Base-by-base conservation (phyloP, 495 filamentous ascomycete species). In the Annulohypoxylon stygium region DNA sequence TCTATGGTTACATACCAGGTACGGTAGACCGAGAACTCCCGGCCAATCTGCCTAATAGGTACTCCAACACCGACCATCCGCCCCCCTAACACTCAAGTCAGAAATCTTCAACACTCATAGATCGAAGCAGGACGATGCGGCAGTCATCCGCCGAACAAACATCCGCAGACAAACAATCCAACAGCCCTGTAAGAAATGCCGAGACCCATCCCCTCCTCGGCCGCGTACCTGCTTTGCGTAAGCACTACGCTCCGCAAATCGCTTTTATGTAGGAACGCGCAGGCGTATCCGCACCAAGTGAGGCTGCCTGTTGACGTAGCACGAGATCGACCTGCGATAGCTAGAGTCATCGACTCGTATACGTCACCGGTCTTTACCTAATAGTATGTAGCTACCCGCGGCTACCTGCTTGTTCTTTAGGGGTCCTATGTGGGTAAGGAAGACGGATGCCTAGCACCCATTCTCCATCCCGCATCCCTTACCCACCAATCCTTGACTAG, bases 221-320 rank as follows among this genome's bases (percentile, higher is more conserved):
- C 53, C 53, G 53, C 53, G 53, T 57, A 57, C 33, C 26, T 57
- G 33, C 43, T 47, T 47, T 47, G 43, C 43, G 43, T 47, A 47
- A 47, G 43, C 43, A 20, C 43, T 47, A 47, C 43, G 43, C 43
- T 47, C 16, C 43, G 43, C n/a, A 14, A 20, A 47, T 3, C 10
- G 14, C 39, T n/a, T 3, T 5, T 30, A 39, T 10, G n/a, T 20
- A 47, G 12, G 5, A 47, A 47, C 43, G n/a, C 43, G 43, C 43
- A 16, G 53, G 53, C 53, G 37, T 4, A 37, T 20, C 16, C 53
- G 33, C 53, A 8, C 25, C n/a, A 33, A n/a, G 20, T n/a, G 30
- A 57, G 33, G 26, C 33, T 57, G 53, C 53, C 53, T 57, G 33
- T 37, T 57, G 30, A 33, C 3, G 53, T 37, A 2, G 2, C n/a